Evolutionary conservation across 2,329 filamentous ascomycete genomes (phyloP).

Genomic region (Bipolaris oryzae): DNA sequence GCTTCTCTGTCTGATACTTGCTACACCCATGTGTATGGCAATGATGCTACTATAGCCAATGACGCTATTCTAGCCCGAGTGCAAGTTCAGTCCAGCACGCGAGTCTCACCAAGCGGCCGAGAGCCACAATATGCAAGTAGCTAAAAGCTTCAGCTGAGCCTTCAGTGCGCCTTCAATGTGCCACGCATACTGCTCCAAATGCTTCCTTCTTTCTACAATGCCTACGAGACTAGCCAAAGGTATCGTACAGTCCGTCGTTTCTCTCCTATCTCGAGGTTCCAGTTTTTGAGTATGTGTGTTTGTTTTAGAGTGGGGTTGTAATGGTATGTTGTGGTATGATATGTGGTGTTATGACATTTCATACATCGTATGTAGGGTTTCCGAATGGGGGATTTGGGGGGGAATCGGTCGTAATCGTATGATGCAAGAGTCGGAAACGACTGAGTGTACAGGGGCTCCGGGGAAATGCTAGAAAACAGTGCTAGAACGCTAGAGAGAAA

Average conservation of each 20-base stretch:
- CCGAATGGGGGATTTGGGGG: not conserved
- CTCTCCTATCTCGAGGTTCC: not conserved
- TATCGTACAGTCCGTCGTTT: not conserved
- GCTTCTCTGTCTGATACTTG: not conserved
- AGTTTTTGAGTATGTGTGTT: not conserved
- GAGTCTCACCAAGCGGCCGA: not conserved
- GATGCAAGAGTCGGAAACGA: conserved; percentile 6
- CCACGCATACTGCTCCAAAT: not conserved
- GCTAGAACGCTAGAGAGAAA: conserved; percentile 12
- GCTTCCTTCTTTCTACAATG: not conserved
- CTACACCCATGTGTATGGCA: not conserved
- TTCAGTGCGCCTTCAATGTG: not conserved
- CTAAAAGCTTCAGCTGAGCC: not conserved
- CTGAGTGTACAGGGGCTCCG: conserved; percentile 11
- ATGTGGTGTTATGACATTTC: not conserved
- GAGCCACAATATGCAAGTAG: not conserved
- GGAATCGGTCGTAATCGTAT: conserved; percentile 4
- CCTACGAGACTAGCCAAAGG: not conserved
- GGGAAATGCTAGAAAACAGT: conserved; percentile 12
- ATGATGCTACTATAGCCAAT: not conserved
- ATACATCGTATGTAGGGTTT: conserved; percentile 2
- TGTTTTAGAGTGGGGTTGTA: conserved; percentile 17
- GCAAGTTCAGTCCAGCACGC: not conserved
- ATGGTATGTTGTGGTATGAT: conserved; percentile 4
- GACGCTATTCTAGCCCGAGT: not conserved